These are phyloP conservation scores for Dictyostelium citrinum DNA, from an alignment of 78 protist genomes.

Conservation along the genomic window DNA sequence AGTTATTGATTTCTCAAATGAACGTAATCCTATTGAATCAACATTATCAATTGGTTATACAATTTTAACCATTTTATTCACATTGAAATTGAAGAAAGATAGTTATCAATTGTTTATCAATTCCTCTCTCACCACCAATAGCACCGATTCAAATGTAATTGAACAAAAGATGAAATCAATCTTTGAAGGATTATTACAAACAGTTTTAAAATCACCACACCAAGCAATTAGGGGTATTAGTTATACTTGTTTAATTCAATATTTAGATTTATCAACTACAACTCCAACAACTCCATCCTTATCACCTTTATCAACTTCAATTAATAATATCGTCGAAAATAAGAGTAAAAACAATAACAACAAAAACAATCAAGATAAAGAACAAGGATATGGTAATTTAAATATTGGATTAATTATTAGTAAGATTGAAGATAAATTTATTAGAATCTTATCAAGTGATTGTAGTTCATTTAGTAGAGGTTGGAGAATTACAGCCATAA, in stretches of 20 bases:
- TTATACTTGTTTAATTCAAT: conserved; percentile 33
- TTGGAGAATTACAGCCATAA: conserved; percentile 56
- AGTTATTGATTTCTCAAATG: conserved; percentile 35
- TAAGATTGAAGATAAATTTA: conserved; percentile 54
- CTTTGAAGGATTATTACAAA: conserved; percentile 27
- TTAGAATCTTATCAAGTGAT: conserved; percentile 22
- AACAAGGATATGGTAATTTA: neutral
- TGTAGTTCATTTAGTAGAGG: conserved; percentile 53
- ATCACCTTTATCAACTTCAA: neutral
- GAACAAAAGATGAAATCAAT: conserved; percentile 57
- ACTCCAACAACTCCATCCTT: neutral
- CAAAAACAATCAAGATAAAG: neutral
- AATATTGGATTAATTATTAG: conserved; percentile 3
- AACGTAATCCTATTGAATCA: conserved; percentile 8
- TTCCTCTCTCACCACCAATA: neutral
- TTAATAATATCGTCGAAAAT: neutral
- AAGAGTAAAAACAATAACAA: neutral
- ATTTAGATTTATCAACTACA: neutral
- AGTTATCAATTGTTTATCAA: neutral
- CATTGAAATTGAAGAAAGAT: conserved; percentile 25
- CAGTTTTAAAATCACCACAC: conserved; percentile 47
- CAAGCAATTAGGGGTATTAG: conserved; percentile 67
- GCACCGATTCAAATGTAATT: neutral
- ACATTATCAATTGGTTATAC: conserved; percentile 43
- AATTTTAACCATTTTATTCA: neutral